Evolutionary conservation across 2,329 filamentous ascomycete species (phyloP).

Genomic region (Scorias spongiosa): DNA sequence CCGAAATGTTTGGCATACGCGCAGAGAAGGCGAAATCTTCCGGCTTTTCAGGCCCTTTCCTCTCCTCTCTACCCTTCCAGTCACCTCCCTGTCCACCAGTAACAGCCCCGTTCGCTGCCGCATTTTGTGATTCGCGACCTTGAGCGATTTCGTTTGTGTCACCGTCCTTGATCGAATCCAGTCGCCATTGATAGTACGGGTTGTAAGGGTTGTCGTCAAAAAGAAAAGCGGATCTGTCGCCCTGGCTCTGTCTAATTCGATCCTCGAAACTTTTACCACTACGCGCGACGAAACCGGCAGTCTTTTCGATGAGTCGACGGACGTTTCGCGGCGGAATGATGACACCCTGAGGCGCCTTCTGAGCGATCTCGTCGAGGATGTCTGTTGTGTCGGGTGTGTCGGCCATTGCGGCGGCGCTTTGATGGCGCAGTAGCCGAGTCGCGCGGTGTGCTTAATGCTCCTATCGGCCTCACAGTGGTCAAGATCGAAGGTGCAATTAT

Average conservation of each 20-base stretch:
- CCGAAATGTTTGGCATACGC: slow-evolving; percentile 92
- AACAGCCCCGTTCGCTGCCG: slow-evolving; percentile 40
- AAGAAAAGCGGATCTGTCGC: slow-evolving; percentile 83
- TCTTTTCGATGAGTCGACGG: slow-evolving; percentile 77
- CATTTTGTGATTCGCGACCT: slow-evolving; percentile 38
- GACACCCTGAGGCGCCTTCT: slow-evolving; percentile 67
- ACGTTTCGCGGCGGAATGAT: slow-evolving; percentile 78
- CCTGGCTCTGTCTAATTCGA: slow-evolving; percentile 71
- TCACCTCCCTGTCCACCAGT: slow-evolving; percentile 15
- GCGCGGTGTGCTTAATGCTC: too few species aligned
- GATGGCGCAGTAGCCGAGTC: too few species aligned
- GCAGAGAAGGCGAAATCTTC: slow-evolving; percentile 85
- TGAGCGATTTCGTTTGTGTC: slow-evolving; percentile 65
- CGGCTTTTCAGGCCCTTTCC: slow-evolving; percentile 70
- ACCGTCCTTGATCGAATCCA: slow-evolving; percentile 71
- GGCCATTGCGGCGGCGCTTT: slow-evolving; percentile 12
- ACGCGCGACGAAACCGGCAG: slow-evolving; percentile 74
- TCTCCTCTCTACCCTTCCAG: slow-evolving; percentile 40
- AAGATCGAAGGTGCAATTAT: too few species aligned
- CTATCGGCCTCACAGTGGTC: too few species aligned
- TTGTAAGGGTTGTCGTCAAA: slow-evolving; percentile 68
- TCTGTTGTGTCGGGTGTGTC: slow-evolving; percentile 12
- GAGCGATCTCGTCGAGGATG: slow-evolving; percentile 37
- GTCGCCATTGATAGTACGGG: slow-evolving; percentile 78
- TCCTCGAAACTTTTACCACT: slow-evolving; percentile 58